Conservation (phyloP, 2,329 filamentous ascomycete species). For the Erysiphe neolycopersici region DNA sequence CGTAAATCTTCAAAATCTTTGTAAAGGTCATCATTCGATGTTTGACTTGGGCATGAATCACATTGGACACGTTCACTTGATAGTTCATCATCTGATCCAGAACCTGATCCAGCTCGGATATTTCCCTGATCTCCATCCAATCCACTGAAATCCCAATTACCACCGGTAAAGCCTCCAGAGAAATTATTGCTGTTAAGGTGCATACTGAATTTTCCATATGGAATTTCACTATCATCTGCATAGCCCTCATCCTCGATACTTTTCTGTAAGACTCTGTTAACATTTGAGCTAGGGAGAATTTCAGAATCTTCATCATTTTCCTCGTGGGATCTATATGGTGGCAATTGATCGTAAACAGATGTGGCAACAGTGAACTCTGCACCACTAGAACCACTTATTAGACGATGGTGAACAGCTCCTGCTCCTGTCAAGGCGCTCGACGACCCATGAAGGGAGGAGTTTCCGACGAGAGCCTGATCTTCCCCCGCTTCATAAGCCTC, state of each 20-base stretch:
- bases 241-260: conserved; percentile 8
- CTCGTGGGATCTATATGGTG: conserved; percentile 8
- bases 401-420: conserved; percentile 45
- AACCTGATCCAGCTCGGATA: conserved; percentile 5
- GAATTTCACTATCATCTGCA: not conserved
- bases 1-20: conserved; percentile 8
- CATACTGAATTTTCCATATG: conserved; percentile 1
- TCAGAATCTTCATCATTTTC: conserved; percentile 5
- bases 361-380: conserved; percentile 10
- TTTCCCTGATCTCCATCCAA: conserved; percentile 3
- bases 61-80: conserved; percentile 11
- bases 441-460: conserved; percentile 71
- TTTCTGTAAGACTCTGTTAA: conserved; percentile 9
- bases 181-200: conserved; percentile 2
- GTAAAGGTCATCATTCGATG: conserved; percentile 5
- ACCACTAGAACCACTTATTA: conserved; percentile 23
- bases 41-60: conserved; percentile 10
- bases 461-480: conserved; percentile 58
- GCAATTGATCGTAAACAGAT: conserved; percentile 7
- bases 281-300: conserved; percentile 2
- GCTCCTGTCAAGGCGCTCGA: conserved; percentile 63
- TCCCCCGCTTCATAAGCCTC: conserved; percentile 39
- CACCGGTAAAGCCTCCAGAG: conserved; percentile 1
- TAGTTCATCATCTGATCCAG: conserved; percentile 7
- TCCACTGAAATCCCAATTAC: conserved; percentile 1